phyloP scores from a whole-genome alignment of 768 basidiomycete genomes.

The Tubosaeta brunneosetosa region DNA sequence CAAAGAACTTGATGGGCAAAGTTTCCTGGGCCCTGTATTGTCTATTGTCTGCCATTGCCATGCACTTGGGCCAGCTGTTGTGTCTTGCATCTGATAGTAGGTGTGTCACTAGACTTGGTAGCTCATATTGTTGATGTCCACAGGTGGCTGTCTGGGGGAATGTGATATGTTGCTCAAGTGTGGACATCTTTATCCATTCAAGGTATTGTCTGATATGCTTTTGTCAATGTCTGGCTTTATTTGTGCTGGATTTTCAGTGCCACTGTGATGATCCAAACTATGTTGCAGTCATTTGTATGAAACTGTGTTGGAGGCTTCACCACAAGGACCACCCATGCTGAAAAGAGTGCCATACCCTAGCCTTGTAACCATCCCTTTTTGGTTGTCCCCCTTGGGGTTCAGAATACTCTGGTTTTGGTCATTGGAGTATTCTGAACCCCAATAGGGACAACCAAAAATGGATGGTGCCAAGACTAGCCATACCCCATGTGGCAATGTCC shows the following conservation, averaged over 20 bases:
- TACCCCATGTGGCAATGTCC: slow-evolving; percentile 51
- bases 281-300: slow-evolving; percentile 40
- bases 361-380: no score
- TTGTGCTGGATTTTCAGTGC: slow-evolving; percentile 47
- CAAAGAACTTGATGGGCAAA: slow-evolving; percentile 48
- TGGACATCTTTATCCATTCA: slow-evolving; percentile 62
- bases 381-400: no score
- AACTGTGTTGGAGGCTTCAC: slow-evolving; percentile 50
- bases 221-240: neutral
- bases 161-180: slow-evolving; percentile 52
- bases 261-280: slow-evolving; percentile 59
- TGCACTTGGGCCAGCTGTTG: slow-evolving; percentile 47
- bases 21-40: slow-evolving; percentile 46
- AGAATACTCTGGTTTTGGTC: no score
- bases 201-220: slow-evolving; percentile 32
- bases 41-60: slow-evolving; percentile 58
- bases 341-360: slow-evolving; percentile 46
- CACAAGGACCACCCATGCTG: slow-evolving; percentile 54
- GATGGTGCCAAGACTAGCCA: no score
- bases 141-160: slow-evolving; percentile 58
- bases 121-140: neutral
- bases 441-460: no score
- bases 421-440: no score
- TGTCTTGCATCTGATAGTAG: slow-evolving; percentile 54
- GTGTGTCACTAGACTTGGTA: slow-evolving; percentile 2